Base-by-base conservation (phyloP, 164 flowering plant genomes). In the Macadamia tetraphylla region DNA sequence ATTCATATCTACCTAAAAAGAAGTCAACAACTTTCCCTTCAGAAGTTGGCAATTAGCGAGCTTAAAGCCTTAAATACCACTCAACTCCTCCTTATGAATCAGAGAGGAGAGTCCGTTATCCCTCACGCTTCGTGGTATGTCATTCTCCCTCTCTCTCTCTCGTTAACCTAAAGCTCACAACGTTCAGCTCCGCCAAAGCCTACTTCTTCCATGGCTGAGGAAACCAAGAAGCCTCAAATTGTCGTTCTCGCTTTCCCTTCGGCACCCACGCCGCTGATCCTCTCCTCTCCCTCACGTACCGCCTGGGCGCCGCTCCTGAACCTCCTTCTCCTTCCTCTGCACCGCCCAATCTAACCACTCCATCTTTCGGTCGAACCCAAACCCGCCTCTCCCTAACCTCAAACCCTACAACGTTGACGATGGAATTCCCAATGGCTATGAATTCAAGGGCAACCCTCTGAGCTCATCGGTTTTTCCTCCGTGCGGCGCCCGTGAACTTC, bases 271-370 rank as follows among this genome's bases (percentile, higher is more conserved):
- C 91, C 73, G 83, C 91, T 0, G 76, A 77, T 3, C 82, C 83
- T 1, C 79, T 86, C 40, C 79, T 83, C 59, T 42, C 74, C 62
- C 55, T 83, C 56, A 65, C 78, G 9, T 75, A 68, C 29, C 66
- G 67, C 51, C 70, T 87, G 0, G 85, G 88, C 3, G 69, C 76
- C 1, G 73, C 85, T 1, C 85, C 85, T 0, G 29, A 65, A 35
- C 62, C 10, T 49, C 30, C n/a, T 87, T 87, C 81, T 83, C 95
- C 12, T 89, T 84, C 77, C 79, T 89, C 80, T 74, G 55, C 77
- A 81, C 85, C 14, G 43, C 74, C 3, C 48, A 70, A n/a, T 85
- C 91, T 56, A 84, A 78, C 68, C 42, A 30, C 13, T 66, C 75
- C 0, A 17, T 75, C 58, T 66, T 74, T 52, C 63, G 67, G 1